These are phyloP conservation scores for Chytriomyces confervae DNA, from an alignment of 192 early-diverging fungal species.

Conservation along the genomic window DNA sequence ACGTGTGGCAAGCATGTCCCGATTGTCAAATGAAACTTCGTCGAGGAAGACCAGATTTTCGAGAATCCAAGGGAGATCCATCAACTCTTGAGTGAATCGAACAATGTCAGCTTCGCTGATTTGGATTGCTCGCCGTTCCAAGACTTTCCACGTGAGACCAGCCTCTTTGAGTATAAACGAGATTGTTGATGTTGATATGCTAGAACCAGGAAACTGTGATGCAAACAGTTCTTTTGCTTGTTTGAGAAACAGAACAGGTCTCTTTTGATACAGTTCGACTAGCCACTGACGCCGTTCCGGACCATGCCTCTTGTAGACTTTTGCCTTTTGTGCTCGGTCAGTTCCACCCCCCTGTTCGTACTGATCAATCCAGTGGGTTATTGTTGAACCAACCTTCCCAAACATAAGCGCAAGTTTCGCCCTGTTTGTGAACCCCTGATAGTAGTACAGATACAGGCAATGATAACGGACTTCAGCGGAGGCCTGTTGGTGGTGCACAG, in stretches of 20 bases:
- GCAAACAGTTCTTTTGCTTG: not conserved
- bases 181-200: not conserved
- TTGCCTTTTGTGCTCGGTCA: not conserved
- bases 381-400: not conserved
- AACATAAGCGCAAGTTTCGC: not conserved
- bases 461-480: no score
- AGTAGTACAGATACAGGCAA: slow-evolving; percentile 2
- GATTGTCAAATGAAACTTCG: slow-evolving; percentile 38
- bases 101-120: slow-evolving; percentile 21
- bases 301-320: not conserved
- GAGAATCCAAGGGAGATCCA: slow-evolving; percentile 26
- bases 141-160: slow-evolving; percentile 29
- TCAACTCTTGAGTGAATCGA: slow-evolving; percentile 25
- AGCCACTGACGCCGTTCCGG: not conserved
- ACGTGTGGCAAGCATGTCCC: slow-evolving; percentile 25
- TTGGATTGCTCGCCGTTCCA: slow-evolving; percentile 38
- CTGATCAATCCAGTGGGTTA: not conserved
- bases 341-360: not conserved
- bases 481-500: no score
- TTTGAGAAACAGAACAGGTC: not conserved
- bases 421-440: not conserved
- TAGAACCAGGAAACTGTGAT: not conserved
- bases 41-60: slow-evolving; percentile 39
- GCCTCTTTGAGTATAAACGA: not conserved
- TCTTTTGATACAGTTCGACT: not conserved